phyloP scores from a whole-genome alignment of 106 monocot genomes.

The Allium sativum region DNA sequence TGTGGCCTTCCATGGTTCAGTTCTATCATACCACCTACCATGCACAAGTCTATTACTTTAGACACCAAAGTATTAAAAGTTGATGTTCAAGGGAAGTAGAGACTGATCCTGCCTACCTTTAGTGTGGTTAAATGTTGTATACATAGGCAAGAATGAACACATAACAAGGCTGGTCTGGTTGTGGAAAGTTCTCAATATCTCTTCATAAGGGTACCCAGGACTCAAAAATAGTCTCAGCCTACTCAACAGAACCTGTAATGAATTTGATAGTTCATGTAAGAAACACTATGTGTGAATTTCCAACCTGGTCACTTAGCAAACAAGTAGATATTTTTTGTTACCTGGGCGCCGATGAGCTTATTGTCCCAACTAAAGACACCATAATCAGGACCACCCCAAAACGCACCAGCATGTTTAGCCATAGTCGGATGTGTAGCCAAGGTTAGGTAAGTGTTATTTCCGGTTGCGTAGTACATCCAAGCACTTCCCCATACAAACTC shows the following conservation, averaged over 20 bases:
- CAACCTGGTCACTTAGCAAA: neutral
- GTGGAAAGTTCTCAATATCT: conserved; percentile 65
- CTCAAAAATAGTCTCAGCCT: conserved; percentile 49
- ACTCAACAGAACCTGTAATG: conserved; percentile 46
- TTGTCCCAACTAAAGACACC: conserved; percentile 83
- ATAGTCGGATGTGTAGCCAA: conserved; percentile 45
- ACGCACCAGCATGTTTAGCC: conserved; percentile 86
- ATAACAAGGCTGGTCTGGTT: conserved; percentile 51
- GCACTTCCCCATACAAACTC: conserved; percentile 94
- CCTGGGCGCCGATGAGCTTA: conserved; percentile 78
- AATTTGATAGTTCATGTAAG: neutral
- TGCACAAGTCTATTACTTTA: too few species aligned
- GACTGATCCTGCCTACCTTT: conserved; percentile 25
- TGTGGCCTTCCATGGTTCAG: conserved; percentile 67
- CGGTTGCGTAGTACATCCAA: conserved; percentile 83
- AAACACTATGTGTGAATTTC: neutral
- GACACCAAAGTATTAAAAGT: too few species aligned
- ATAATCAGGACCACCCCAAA: conserved; percentile 81
- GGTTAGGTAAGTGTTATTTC: conserved; percentile 58
- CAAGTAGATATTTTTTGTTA: neutral
- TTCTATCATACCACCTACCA: conserved; percentile 54
- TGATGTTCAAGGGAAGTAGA: too few species aligned
- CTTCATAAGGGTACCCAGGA: conserved; percentile 69
- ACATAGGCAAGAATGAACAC: conserved; percentile 52
- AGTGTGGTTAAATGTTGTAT: conserved; percentile 42